Conservation (phyloP, 257 asterid genomes). For the Marsdenia floribunda region DNA sequence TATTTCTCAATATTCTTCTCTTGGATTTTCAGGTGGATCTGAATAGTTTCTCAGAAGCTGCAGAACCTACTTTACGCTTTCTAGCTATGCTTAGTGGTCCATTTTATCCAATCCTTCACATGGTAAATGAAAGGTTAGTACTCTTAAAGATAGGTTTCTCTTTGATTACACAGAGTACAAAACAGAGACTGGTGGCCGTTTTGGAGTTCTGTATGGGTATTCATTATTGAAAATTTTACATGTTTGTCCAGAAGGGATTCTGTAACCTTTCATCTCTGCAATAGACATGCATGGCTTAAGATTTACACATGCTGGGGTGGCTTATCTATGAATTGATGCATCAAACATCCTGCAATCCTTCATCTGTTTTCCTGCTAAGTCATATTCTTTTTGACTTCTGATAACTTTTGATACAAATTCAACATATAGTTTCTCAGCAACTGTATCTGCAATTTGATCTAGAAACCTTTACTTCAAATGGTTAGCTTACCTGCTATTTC, state of each 20-base stretch:
- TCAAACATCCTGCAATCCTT: not conserved
- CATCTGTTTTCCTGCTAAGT: not conserved
- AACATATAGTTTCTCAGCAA: not conserved
- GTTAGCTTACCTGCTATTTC: too few relatives aligned
- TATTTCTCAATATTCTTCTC: constrained; percentile 17
- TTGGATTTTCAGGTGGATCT: constrained; percentile 73
- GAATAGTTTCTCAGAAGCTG: constrained; percentile 71
- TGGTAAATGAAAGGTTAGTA: constrained; percentile 81
- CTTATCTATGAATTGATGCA: not conserved
- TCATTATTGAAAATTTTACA: not conserved
- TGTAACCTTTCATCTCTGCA: not conserved
- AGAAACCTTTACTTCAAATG: not conserved
- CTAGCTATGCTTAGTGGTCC: constrained; percentile 97
- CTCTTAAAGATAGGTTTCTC: not conserved
- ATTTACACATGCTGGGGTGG: not conserved
- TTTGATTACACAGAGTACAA: not conserved
- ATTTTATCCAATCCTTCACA: constrained; percentile 73
- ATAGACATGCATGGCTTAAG: not conserved
- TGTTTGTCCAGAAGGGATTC: not conserved
- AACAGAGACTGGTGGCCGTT: not conserved
- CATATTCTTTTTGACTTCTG: not conserved
- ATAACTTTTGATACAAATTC: not conserved
- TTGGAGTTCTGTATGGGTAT: not conserved
- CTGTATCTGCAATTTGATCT: not conserved
- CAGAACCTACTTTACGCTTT: constrained; percentile 72